A percentile compares a stretch with the other conserved stretches of the same genome.
Conservation (phyloP, 441 rosid genomes). For the Erodium trifolium region DNA sequence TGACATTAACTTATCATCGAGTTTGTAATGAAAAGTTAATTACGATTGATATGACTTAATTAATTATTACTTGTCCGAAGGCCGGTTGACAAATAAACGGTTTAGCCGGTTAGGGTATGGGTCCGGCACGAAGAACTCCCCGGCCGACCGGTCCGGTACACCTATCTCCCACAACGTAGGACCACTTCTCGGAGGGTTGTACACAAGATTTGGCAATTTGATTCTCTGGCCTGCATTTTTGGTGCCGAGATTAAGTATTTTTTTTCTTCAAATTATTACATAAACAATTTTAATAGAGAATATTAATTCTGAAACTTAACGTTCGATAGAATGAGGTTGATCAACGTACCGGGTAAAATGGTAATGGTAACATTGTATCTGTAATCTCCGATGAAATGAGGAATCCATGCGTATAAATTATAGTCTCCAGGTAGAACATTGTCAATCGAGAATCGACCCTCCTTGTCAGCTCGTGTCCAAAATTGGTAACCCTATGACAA, state of each 20-base stretch:
- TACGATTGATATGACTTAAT: not conserved
- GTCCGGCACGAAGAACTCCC: constrained; percentile 64
- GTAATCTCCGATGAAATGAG: constrained; percentile 15
- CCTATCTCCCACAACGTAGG: constrained; percentile 94
- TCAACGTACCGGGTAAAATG: constrained; percentile 36
- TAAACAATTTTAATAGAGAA: too few relatives aligned
- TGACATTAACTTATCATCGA: too few relatives aligned
- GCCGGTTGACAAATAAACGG: constrained; percentile 23
- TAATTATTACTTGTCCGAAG: constrained; percentile 46
- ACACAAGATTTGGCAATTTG: constrained; percentile 42
- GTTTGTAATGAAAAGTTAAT: too few relatives aligned
- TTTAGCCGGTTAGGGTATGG: constrained; percentile 56
- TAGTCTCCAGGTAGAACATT: constrained; percentile 31
- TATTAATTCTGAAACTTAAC: too few relatives aligned
- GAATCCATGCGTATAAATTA: constrained; percentile 50
- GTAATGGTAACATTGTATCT: constrained; percentile 26
- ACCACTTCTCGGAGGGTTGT: constrained; percentile 67
- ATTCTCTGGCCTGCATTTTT: constrained; percentile 35
- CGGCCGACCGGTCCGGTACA: constrained; percentile 65
- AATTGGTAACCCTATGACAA: constrained; percentile 38
- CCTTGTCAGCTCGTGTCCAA: constrained; percentile 44
- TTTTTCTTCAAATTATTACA: too few relatives aligned
- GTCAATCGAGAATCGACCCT: constrained; percentile 40
- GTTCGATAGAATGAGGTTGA: too few relatives aligned
- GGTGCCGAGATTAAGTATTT: too few relatives aligned